Conservation (phyloP, 2,329 filamentous ascomycete species). For the Alternaria alternata region DNA sequence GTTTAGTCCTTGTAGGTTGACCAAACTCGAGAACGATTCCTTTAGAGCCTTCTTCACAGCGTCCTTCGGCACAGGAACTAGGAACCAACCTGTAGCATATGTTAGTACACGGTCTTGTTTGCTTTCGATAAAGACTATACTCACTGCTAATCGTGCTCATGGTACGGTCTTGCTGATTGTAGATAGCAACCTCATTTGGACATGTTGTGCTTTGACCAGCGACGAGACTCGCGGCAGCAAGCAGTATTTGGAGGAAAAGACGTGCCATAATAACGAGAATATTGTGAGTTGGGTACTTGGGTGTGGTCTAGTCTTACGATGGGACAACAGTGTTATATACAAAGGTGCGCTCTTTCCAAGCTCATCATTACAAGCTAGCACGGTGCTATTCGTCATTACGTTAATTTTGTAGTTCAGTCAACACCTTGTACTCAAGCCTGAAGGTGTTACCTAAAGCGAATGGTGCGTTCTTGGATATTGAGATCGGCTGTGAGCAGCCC, state of each 20-base stretch:
- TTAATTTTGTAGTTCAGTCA: not conserved
- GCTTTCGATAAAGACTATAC: not conserved
- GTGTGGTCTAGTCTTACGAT: not conserved
- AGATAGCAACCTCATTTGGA: slow-evolving; percentile 18
- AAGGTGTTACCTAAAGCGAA: not conserved
- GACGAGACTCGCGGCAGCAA: slow-evolving; percentile 7
- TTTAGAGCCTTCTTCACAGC: slow-evolving; percentile 13
- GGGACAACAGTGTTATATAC: slow-evolving; percentile 3
- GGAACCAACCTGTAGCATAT: slow-evolving; percentile 7
- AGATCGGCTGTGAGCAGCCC: slow-evolving; percentile 1
- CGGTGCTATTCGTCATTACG: not conserved
- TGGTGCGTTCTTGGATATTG: not conserved
- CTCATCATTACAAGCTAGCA: not conserved
- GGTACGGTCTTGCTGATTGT: slow-evolving; percentile 15
- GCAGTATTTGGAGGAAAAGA: slow-evolving; percentile 1
- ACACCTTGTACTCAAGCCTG: not conserved
- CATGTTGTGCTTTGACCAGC: slow-evolving; percentile 9
- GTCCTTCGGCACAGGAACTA: slow-evolving; percentile 12
- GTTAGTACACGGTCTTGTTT: not conserved
- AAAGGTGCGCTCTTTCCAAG: not conserved
- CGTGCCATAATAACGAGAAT: slow-evolving; percentile 5
- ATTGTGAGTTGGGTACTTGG: not conserved
- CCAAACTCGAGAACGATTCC: slow-evolving; percentile 7
- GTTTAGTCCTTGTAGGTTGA: slow-evolving; percentile 8
- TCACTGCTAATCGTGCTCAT: slow-evolving; percentile 16